Base-by-base conservation (phyloP, 305 asterid species). In the Fraxinus latifolia region DNA sequence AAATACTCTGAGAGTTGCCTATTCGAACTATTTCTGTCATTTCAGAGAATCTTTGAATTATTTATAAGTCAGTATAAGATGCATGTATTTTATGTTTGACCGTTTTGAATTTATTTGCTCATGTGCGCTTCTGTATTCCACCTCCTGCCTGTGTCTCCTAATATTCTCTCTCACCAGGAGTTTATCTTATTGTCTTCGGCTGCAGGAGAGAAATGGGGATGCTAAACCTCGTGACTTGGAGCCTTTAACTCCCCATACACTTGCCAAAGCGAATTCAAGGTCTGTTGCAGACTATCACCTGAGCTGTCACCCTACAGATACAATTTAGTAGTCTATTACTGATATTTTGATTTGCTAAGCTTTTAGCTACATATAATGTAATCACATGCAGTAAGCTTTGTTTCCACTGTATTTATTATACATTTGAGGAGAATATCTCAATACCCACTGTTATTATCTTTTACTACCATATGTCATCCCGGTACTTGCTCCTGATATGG, bases 141-240 rank as follows among this genome's bases (percentile, higher is more conserved):
- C 76, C 44, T 70, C n/a, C n/a, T 53, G 33, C 34, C 60, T 44
- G 31, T 72, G 15, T 79, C 33, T 65, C 76, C 44, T 21, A 70
- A 70, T 74, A 74, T 31, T 76, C 77, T 50, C 33, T 74, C 60
- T 77, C 58, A 21, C 42, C 5, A n/a, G 44, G 70, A 76, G 62
- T 79, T 78, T 47, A 47, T 71, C 36, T 60, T 84, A 9, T 74
- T 83, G 44, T 47, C 81, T 58, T 58, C 12, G 29, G 31, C 31
- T 21, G 87, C 83, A 94, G 99, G 97, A 94, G 87, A 92, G 96
- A 87, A 94, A 91, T 80, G 95, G 95, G 83, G 97, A 95, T 81
- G 86, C 87, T 81, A 93, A 89, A 83, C 84, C 86, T 84, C 97
- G 89, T 53, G 99, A 92, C 15, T 67, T 86, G 34, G 98, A 95